A percentile compares a stretch with the other conserved stretches of the same genome.
phyloP scores from a whole-genome alignment of 2,329 filamentous ascomycete genomes.

The Pestalotiopsis sp. region DNA sequence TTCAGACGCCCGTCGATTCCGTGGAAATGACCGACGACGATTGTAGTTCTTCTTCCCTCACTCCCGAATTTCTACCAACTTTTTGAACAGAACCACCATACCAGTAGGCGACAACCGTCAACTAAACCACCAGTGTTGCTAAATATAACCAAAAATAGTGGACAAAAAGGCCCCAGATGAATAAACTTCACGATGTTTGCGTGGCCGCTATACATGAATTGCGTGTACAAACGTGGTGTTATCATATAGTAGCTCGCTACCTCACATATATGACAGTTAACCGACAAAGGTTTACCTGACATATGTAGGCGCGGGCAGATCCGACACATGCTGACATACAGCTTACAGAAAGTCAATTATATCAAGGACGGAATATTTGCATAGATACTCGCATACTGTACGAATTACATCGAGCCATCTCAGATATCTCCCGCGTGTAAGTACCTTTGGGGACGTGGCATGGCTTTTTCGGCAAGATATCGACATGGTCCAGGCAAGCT shows the following conservation, averaged over 20 bases:
- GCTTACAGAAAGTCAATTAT: not conserved
- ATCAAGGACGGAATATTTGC: not conserved
- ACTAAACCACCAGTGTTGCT: not conserved
- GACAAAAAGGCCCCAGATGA: not conserved
- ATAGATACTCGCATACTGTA: too few relatives aligned
- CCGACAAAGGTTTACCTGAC: not conserved
- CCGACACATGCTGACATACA: not conserved
- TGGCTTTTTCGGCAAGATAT: too few relatives aligned
- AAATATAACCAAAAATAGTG: not conserved
- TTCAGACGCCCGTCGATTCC: slow-evolving; percentile 7
- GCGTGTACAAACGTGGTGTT: too few relatives aligned
- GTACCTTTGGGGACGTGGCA: not conserved
- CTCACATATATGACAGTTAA: not conserved
- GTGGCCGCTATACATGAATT: not conserved
- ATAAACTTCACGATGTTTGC: not conserved
- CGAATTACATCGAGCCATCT: too few relatives aligned
- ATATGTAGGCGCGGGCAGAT: not conserved
- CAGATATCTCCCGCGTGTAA: too few relatives aligned
- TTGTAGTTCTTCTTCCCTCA: not conserved
- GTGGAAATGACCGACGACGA: slow-evolving; percentile 1
- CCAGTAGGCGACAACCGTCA: too few relatives aligned
- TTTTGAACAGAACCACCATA: too few relatives aligned
- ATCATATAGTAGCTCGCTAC: too few relatives aligned
- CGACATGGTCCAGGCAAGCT: not conserved
- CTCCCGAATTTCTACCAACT: not conserved